A percentile compares a stretch with the other conserved stretches of the same genome.
phyloP scores from a whole-genome alignment of 257 asterid species.

The Solanum bulbocastanum region DNA sequence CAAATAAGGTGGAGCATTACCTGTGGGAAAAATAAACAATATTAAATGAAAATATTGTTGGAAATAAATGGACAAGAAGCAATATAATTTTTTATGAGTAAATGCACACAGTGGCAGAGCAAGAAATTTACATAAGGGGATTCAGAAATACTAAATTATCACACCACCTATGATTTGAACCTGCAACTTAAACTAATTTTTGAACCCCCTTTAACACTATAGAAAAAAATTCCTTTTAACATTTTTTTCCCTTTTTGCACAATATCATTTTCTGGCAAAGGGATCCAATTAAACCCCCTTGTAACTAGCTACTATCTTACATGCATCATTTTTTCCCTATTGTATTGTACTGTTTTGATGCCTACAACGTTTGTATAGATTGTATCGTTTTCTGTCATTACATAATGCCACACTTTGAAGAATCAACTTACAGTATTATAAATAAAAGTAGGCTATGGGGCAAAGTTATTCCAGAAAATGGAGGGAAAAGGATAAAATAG shows the following conservation, averaged over 20 bases:
- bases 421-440: neutral
- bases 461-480: neutral
- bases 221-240: too few relatives aligned
- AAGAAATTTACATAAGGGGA: neutral
- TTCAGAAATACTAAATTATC: neutral
- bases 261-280: neutral
- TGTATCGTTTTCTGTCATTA: neutral
- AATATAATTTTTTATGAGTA: neutral
- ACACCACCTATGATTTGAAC: neutral
- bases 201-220: neutral
- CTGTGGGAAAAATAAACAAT: neutral
- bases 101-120: too few relatives aligned
- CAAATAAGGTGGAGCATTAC: conserved; percentile 81
- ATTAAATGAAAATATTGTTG: neutral
- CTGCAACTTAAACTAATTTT: neutral
- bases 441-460: neutral
- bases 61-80: neutral
- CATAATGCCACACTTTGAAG: neutral
- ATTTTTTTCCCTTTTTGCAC: neutral
- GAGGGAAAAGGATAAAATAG: neutral
- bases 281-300: neutral
- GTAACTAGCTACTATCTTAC: neutral
- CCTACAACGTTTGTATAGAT: neutral
- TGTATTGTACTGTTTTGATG: neutral
- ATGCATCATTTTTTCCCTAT: neutral